phyloP scores from a whole-genome alignment of 352 stramenopile genomes.

The Pythium volutum region DNA sequence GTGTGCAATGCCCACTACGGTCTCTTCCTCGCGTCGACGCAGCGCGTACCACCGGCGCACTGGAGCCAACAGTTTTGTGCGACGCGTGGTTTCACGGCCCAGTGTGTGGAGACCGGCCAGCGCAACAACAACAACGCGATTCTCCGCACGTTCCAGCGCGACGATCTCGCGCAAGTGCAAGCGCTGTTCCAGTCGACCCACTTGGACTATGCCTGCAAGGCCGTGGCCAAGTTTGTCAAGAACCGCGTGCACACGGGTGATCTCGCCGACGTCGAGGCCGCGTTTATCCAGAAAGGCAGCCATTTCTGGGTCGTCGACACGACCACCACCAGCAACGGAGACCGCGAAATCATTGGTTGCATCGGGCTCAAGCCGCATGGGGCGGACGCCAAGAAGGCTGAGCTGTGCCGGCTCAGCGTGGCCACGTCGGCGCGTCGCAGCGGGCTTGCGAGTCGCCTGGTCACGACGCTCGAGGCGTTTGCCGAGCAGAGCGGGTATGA shows the following conservation, averaged over 20 bases:
- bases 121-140: slow-evolving; percentile 10
- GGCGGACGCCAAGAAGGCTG: slow-evolving; percentile 18
- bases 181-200: slow-evolving; percentile 62
- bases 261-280: slow-evolving; percentile 44
- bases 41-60: slow-evolving; percentile 17
- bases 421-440: slow-evolving; percentile 33
- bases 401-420: slow-evolving; percentile 67
- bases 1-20: slow-evolving; percentile 70
- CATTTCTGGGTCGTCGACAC: slow-evolving; percentile 66
- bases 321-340: slow-evolving; percentile 5
- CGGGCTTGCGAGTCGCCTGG: slow-evolving; percentile 47
- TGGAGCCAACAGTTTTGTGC: slow-evolving; percentile 33
- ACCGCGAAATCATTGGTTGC: slow-evolving; percentile 42
- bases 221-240: slow-evolving; percentile 65
- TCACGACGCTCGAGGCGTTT: slow-evolving; percentile 44
- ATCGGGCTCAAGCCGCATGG: slow-evolving; percentile 46
- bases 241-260: slow-evolving; percentile 53
- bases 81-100: neutral
- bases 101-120: slow-evolving; percentile 5
- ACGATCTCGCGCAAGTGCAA: slow-evolving; percentile 42
- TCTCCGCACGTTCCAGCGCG: slow-evolving; percentile 49
- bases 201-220: slow-evolving; percentile 56
- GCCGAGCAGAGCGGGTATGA: slow-evolving; percentile 26
- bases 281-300: slow-evolving; percentile 33
- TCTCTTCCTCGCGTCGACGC: slow-evolving; percentile 47